A percentile compares a stretch with the other conserved stretches of the same genome.
Conservation (phyloP, 164 flowering plant genomes). For the Euptelea pleiosperma region DNA sequence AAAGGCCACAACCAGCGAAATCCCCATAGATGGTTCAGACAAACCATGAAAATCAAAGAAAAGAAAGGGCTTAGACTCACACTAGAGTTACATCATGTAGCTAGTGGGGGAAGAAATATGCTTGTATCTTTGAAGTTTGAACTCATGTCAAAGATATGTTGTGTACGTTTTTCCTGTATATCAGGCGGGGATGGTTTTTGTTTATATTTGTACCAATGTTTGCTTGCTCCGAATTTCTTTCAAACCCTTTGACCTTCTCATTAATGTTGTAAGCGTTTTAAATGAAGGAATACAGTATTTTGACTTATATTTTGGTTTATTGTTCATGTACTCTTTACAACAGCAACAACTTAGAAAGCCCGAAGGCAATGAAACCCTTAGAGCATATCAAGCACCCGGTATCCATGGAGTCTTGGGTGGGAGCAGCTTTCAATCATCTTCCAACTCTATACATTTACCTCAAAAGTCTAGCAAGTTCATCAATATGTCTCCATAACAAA, state of each 20-base stretch:
- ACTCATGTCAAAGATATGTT: too few species aligned
- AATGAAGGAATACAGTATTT: background rate
- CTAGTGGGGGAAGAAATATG: too few species aligned
- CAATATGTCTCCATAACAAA: slow-evolving; percentile 62
- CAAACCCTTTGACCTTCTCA: too few species aligned
- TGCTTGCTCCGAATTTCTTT: background rate
- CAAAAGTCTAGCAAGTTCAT: slow-evolving; percentile 57
- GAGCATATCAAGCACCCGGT: slow-evolving; percentile 68
- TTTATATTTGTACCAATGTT: background rate
- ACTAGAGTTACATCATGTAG: too few species aligned
- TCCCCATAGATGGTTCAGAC: too few species aligned
- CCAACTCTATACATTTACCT: slow-evolving; percentile 51
- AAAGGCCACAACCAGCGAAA: too few species aligned
- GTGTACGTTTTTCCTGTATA: too few species aligned
- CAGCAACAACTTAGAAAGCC: slow-evolving; percentile 72
- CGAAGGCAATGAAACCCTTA: slow-evolving; percentile 70
- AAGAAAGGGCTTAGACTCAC: too few species aligned
- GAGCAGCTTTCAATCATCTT: slow-evolving; percentile 48
- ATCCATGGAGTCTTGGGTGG: slow-evolving; percentile 62
- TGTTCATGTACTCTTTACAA: slow-evolving; percentile 48
- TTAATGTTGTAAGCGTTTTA: background rate
- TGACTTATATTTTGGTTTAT: slow-evolving; percentile 2
- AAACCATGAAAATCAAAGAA: too few species aligned
- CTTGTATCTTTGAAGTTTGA: too few species aligned
- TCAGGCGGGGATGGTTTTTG: too few species aligned